Conservation (phyloP, 176 grass and related monocot genomes). For the Musa acuminata region DNA sequence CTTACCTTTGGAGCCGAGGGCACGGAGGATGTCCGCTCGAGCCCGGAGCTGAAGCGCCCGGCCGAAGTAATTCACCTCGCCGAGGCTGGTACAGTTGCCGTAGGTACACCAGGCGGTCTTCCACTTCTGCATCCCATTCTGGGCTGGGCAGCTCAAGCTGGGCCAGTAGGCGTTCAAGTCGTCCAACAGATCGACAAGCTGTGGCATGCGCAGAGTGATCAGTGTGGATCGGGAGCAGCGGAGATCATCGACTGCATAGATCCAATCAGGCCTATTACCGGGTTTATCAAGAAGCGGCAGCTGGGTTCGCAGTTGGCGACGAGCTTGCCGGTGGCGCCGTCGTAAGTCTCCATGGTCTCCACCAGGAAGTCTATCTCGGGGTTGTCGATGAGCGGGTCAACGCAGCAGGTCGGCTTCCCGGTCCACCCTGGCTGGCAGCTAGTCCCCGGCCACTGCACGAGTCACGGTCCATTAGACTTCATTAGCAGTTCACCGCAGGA, state of each 20-base stretch:
- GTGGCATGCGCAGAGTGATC: neutral
- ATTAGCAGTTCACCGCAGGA: no score
- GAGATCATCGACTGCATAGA: neutral
- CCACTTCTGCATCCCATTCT: neutral
- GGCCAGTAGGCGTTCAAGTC: neutral
- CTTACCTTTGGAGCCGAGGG: neutral
- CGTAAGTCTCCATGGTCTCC: conserved; percentile 20
- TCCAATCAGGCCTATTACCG: neutral
- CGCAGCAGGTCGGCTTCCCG: conserved; percentile 4
- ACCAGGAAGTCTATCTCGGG: conserved; percentile 22
- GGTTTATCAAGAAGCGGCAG: conserved; percentile 22
- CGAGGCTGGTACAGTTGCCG: neutral
- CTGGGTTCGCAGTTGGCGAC: conserved; percentile 14
- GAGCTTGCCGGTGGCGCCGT: conserved; percentile 1
- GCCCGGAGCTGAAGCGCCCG: neutral
- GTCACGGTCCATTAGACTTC: no score
- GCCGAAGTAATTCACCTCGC: neutral
- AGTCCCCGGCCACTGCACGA: conserved; percentile 26
- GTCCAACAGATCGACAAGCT: neutral
- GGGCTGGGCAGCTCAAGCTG: neutral
- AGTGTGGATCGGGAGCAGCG: neutral
- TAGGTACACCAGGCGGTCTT: neutral
- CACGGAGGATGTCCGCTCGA: neutral
- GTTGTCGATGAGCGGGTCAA: neutral
- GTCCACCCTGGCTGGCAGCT: neutral